phyloP scores from a whole-genome alignment of 1,139 yeast species.

The Sugiyamaella grinbergsii region DNA sequence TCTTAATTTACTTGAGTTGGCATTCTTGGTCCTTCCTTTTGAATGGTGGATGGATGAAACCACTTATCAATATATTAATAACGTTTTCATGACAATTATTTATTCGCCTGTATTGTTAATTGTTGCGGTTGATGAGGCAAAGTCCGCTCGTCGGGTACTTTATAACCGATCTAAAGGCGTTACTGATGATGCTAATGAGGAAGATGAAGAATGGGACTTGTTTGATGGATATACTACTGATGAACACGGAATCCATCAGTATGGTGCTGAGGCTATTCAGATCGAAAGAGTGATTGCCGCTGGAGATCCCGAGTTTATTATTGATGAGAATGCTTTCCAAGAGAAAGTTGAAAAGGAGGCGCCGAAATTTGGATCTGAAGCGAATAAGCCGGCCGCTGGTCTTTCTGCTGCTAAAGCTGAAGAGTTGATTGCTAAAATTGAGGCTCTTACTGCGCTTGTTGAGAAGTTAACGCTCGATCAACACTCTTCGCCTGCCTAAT shows the following conservation, averaged over 20 bases:
- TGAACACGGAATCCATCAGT: slow-evolving; percentile 51
- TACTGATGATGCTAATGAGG: slow-evolving; percentile 80
- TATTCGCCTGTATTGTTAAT: slow-evolving; percentile 68
- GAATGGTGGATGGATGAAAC: slow-evolving; percentile 44
- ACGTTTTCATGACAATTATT: slow-evolving; percentile 58
- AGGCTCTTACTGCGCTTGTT: slow-evolving; percentile 40
- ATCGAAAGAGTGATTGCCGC: slow-evolving; percentile 52
- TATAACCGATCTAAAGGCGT: slow-evolving; percentile 68
- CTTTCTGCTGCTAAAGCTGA: slow-evolving; percentile 5
- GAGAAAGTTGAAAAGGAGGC: slow-evolving; percentile 50
- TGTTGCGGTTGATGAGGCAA: slow-evolving; percentile 64
- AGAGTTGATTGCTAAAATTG: slow-evolving; percentile 49
- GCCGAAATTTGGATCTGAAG: slow-evolving; percentile 52
- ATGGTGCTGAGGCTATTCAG: slow-evolving; percentile 35
- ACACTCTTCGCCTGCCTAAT: not conserved
- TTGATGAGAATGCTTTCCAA: slow-evolving; percentile 53
- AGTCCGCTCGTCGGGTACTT: slow-evolving; percentile 65
- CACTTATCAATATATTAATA: slow-evolving; percentile 35
- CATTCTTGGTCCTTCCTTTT: slow-evolving; percentile 48
- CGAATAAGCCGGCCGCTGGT: not conserved
- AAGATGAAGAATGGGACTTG: slow-evolving; percentile 79
- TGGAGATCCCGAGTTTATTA: slow-evolving; percentile 70
- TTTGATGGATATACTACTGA: slow-evolving; percentile 64
- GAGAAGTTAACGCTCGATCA: slow-evolving; percentile 29
- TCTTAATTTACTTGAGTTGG: slow-evolving; percentile 67